A percentile compares a stretch with the other conserved stretches of the same genome.
These are phyloP conservation scores for Arthrobotrys pseudoclavata DNA, from an alignment of 2,329 filamentous ascomycete species.

Conservation along the genomic window DNA sequence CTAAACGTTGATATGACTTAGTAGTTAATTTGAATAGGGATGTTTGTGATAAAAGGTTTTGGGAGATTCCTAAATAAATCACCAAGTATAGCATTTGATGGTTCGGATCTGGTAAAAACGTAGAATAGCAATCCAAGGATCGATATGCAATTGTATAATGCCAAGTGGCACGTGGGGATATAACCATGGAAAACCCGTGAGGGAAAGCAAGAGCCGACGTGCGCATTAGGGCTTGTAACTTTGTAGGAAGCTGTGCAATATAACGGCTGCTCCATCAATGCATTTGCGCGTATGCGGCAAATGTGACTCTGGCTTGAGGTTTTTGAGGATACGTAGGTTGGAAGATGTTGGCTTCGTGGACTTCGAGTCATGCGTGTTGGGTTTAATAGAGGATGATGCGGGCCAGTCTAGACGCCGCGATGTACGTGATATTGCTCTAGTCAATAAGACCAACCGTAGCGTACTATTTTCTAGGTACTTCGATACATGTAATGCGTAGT, in stretches of 20 bases:
- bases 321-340: not conserved
- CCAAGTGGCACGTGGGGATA: not conserved
- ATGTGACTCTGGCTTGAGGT: not conserved
- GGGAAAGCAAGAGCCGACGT: not conserved
- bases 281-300: not conserved
- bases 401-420: too few species aligned
- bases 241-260: not conserved
- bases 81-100: constrained; percentile 17
- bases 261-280: not conserved
- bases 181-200: not conserved
- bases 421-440: too few species aligned
- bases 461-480: too few species aligned
- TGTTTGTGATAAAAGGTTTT: constrained; percentile 10
- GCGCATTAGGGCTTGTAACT: not conserved
- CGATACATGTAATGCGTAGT: too few species aligned
- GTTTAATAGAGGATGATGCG: not conserved
- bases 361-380: not conserved
- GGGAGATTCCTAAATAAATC: constrained; percentile 7
- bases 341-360: not conserved
- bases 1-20: not conserved
- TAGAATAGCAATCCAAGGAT: not conserved
- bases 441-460: too few species aligned
- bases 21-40: not conserved
- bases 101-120: not conserved
- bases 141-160: not conserved